A percentile compares a stretch with the other conserved stretches of the same genome.
Conservation (phyloP, 1,284 basidiomycete species). For the Macrocystidia cucumis region DNA sequence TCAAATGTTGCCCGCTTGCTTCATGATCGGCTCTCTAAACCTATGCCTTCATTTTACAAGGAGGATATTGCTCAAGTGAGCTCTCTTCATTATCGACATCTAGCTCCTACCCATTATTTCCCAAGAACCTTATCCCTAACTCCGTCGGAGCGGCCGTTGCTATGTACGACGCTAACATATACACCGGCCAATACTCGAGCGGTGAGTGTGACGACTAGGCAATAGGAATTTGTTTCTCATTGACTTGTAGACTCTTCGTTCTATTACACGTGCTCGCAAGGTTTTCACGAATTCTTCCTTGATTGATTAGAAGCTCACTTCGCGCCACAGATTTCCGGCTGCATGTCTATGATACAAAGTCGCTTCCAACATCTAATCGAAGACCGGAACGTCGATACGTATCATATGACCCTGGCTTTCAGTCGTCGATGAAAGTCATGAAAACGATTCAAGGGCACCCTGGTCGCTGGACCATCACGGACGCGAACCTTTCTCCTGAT, state of each 20-base stretch:
- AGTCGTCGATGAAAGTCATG: slow-evolving; percentile 66
- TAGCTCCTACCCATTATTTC: slow-evolving; percentile 9
- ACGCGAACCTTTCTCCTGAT: slow-evolving; percentile 88
- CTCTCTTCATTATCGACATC: slow-evolving; percentile 2
- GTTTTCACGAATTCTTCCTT: slow-evolving; percentile 26
- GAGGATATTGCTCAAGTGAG: slow-evolving; percentile 50
- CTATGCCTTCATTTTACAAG: slow-evolving; percentile 30
- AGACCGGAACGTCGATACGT: slow-evolving; percentile 11
- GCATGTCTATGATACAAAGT: slow-evolving; percentile 80
- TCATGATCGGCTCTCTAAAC: slow-evolving; percentile 28
- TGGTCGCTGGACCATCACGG: slow-evolving; percentile 89
- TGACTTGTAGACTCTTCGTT: slow-evolving; percentile 58
- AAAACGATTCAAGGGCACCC: slow-evolving; percentile 74
- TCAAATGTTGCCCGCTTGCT: slow-evolving; percentile 43
- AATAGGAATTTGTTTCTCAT: slow-evolving; percentile 2
- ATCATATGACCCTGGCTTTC: slow-evolving; percentile 34
- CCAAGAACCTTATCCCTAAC: slow-evolving; percentile 76
- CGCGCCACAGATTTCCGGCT: slow-evolving; percentile 66
- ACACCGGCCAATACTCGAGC: slow-evolving; percentile 88
- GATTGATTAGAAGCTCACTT: no score
- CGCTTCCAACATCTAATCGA: slow-evolving; percentile 27
- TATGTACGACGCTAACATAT: slow-evolving; percentile 74
- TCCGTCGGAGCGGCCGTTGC: slow-evolving; percentile 85
- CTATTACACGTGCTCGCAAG: slow-evolving; percentile 79
- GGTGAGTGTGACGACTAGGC: slow-evolving; percentile 30